These are phyloP conservation scores for Ophiocordyceps camponoti-floridani DNA, from an alignment of 2,329 filamentous ascomycete species.

Conservation along the genomic window DNA sequence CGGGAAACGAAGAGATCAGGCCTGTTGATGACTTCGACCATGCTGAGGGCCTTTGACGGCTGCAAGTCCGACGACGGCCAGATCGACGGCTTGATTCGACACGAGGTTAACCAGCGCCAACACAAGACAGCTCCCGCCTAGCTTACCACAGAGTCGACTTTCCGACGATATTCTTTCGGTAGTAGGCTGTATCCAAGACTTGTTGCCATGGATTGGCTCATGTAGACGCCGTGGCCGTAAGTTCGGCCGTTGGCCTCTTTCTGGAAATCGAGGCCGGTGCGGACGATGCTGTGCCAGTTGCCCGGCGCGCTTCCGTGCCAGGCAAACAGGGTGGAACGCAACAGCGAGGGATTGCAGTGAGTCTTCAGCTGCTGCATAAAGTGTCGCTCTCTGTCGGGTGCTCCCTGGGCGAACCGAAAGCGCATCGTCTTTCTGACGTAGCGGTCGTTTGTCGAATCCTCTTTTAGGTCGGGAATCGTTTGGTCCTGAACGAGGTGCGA, in stretches of 20 bases:
- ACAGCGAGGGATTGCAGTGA: conserved; percentile 1
- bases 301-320: conserved; percentile 64
- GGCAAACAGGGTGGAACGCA: conserved; percentile 47
- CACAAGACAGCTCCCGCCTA: not conserved
- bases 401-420: conserved; percentile 76
- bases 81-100: not conserved
- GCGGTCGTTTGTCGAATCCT: no score
- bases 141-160: not conserved
- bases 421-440: conserved; percentile 31
- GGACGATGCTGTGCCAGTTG: conserved; percentile 86
- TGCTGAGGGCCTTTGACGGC: conserved; percentile 41
- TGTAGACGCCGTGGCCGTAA: conserved; percentile 68
- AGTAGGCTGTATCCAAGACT: conserved; percentile 1
- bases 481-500: conserved; percentile 59
- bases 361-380: conserved; percentile 46
- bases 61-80: conserved; percentile 55
- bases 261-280: conserved; percentile 62
- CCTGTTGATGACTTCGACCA: conserved; percentile 75
- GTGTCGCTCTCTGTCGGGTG: conserved; percentile 66
- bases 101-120: not conserved
- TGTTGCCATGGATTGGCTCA: conserved; percentile 30
- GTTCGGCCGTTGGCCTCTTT: conserved; percentile 44
- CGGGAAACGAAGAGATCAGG: conserved; percentile 39
- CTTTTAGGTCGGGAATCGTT: not conserved
- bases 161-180: not conserved